A percentile compares a stretch with the other conserved stretches of the same genome.
These are phyloP conservation scores for Glycine soja DNA, from an alignment of 306 rosid species.

Conservation along the genomic window DNA sequence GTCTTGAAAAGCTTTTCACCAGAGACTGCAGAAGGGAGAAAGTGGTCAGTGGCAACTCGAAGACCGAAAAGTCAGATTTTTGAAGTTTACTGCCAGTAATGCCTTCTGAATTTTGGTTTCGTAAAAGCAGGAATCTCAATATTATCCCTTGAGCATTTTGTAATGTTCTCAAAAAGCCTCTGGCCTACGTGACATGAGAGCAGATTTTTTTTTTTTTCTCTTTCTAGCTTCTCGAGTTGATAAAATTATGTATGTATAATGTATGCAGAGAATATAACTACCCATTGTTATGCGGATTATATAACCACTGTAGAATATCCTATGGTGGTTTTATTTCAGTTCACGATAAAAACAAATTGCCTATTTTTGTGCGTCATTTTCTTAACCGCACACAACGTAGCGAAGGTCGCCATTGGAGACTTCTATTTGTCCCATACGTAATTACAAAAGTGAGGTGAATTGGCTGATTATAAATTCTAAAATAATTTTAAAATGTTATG, in stretches of 20 bases:
- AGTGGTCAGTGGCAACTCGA: constrained; percentile 45
- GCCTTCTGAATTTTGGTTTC: constrained; percentile 38
- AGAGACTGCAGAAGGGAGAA: constrained; percentile 44
- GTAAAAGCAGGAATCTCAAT: background rate
- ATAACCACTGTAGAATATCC: constrained; percentile 8
- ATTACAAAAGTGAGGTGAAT: too few species aligned
- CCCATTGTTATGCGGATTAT: constrained; percentile 17
- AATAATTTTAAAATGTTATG: too few species aligned
- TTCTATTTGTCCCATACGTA: too few species aligned
- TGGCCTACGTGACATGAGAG: constrained; percentile 28
- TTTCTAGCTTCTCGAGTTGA: constrained; percentile 31
- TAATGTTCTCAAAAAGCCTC: background rate
- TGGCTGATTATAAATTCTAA: too few species aligned
- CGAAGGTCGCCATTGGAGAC: too few species aligned
- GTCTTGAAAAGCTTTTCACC: constrained; percentile 40
- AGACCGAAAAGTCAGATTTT: constrained; percentile 45
- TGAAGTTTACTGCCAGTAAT: constrained; percentile 45
- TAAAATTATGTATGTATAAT: background rate
- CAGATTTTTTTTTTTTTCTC: constrained; percentile 23
- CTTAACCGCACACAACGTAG: background rate
- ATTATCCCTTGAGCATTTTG: too few species aligned
- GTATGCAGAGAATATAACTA: constrained; percentile 11
- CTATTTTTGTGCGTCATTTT: background rate
- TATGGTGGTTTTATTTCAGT: background rate
- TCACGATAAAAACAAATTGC: too few species aligned